These are phyloP conservation scores for Lonicera japonica DNA, from an alignment of 129 eudicot genomes.

Conservation along the genomic window DNA sequence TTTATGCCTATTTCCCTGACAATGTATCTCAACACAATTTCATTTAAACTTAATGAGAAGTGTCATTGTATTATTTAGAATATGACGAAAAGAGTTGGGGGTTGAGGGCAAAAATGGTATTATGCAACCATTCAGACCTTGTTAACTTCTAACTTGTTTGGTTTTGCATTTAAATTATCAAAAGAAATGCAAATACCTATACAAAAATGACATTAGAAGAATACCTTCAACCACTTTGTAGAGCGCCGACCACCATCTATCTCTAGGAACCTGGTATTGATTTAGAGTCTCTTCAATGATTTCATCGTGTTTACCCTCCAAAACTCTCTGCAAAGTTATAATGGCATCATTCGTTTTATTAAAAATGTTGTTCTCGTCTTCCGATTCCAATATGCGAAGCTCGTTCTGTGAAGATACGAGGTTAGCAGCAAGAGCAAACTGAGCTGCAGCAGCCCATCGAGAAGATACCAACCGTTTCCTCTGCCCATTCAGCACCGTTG, in stretches of 20 bases:
- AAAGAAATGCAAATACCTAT: background rate
- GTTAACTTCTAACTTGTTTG: no score
- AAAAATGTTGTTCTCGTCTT: constrained; percentile 41
- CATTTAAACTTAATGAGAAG: no score
- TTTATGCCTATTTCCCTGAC: no score
- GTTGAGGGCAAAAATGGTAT: no score
- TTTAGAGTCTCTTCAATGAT: constrained; percentile 66
- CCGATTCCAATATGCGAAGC: constrained; percentile 45
- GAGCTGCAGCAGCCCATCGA: constrained; percentile 82
- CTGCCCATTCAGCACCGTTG: constrained; percentile 39
- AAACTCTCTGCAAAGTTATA: constrained; percentile 61
- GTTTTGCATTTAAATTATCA: no score
- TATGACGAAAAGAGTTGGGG: no score
- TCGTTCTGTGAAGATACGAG: constrained; percentile 63
- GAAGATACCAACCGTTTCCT: constrained; percentile 71
- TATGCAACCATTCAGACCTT: no score
- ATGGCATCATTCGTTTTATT: constrained; percentile 82
- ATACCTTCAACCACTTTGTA: constrained; percentile 84
- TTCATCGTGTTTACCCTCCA: constrained; percentile 71
- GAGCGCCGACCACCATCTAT: constrained; percentile 91
- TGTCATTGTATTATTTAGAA: no score
- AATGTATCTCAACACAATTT: no score
- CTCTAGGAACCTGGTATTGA: constrained; percentile 43
- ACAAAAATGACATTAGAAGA: background rate
- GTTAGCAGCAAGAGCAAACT: constrained; percentile 62